Percentiles rank a stretch among this genome's conserved stretches.
Evolutionary conservation across 148 eudicot genomes (phyloP).

Genomic region (Bassia scoparia): DNA sequence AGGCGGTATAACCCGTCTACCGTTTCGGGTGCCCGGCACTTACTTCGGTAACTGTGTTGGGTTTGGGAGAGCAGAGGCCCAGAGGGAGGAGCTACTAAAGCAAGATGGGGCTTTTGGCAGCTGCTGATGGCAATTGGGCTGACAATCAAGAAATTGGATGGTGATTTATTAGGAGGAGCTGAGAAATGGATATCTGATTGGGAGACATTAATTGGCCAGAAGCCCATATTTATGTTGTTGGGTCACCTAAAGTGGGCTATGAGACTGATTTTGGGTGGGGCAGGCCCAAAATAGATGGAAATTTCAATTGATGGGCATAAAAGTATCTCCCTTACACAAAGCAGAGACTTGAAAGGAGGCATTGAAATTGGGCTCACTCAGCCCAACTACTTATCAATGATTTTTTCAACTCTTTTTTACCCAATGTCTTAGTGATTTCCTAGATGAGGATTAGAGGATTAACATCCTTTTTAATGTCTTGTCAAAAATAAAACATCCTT

Average conservation of each 20-base stretch:
- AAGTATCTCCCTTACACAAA: slow-evolving; percentile 38
- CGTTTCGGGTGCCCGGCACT: slow-evolving; percentile 27
- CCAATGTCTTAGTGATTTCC: slow-evolving; percentile 19
- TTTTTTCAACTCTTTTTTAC: slow-evolving; percentile 18
- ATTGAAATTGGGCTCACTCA: slow-evolving; percentile 50
- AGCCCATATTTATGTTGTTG: slow-evolving; percentile 38
- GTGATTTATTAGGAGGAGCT: slow-evolving; percentile 31
- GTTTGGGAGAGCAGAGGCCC: slow-evolving; percentile 29
- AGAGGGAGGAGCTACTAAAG: slow-evolving; percentile 25
- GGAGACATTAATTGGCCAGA: slow-evolving; percentile 28
- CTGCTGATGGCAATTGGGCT: slow-evolving; percentile 43
- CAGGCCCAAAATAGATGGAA: slow-evolving; percentile 39
- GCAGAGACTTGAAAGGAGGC: slow-evolving; percentile 42
- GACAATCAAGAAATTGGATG: slow-evolving; percentile 29
- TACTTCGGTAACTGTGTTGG: slow-evolving; percentile 47
- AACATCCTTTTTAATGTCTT: no score
- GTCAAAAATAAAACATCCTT: no score
- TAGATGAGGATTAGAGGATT: no score
- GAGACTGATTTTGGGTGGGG: slow-evolving; percentile 61
- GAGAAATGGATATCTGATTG: slow-evolving; percentile 40
- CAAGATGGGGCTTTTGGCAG: slow-evolving; percentile 41
- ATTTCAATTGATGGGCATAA: slow-evolving; percentile 34
- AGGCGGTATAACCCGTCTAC: slow-evolving; percentile 41
- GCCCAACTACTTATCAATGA: slow-evolving; percentile 34
- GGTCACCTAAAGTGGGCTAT: slow-evolving; percentile 54